Base-by-base conservation (phyloP, 371 early-diverging fungal genomes). In the Mortierella sp. region DNA sequence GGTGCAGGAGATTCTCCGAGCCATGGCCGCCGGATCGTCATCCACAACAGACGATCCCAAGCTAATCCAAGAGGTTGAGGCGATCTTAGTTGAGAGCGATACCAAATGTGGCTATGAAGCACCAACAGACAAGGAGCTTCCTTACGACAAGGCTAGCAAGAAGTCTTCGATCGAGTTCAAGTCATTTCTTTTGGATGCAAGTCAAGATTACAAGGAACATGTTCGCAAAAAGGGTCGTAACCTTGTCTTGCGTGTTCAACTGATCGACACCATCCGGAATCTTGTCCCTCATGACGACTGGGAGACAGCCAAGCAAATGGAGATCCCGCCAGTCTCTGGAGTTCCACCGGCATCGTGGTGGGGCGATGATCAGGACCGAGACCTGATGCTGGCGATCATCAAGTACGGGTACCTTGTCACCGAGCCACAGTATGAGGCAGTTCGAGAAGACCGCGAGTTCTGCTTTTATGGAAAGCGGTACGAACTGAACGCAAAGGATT, bases 291-390 rank as follows among this genome's bases (percentile, higher is more conserved):
- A 63, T 24, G 83, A 82, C 47, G 34, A 34, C 34, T 84, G 85
- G 87, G 81, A 83, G 29, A 81, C 79, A 39, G 86, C 86, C 22
- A 85, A 84, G 49, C 57, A 62, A 1, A 81, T 89, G 60, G 62
- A 64, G 19, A 85, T 92, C 56, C 94, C 94, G 14, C 54, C 43
- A 8, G 73, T 64, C 17, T 61, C 70, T 16, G 69, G 69, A n/a
- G 65, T 74, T 2, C 88, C 89, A 4, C 94, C 93, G 13, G 86
- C 85, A 0, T 67, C 82, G 1, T 94, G 95, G 94, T 96, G 96
- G 96, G 91, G 92, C 9, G 80, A 83, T 3, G 69, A 84, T n/a
- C 90, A 93, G 67, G 96, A 96, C 63, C 87, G 90, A n/a, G 92
- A 92, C 71, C 61, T 96, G 27, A 61, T 94, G 63, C 76, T 94